Evolutionary conservation across 495 filamentous ascomycete species (phyloP), one percentile per base, ranked within the genome.

Genomic region (Lepraria neglecta): DNA sequence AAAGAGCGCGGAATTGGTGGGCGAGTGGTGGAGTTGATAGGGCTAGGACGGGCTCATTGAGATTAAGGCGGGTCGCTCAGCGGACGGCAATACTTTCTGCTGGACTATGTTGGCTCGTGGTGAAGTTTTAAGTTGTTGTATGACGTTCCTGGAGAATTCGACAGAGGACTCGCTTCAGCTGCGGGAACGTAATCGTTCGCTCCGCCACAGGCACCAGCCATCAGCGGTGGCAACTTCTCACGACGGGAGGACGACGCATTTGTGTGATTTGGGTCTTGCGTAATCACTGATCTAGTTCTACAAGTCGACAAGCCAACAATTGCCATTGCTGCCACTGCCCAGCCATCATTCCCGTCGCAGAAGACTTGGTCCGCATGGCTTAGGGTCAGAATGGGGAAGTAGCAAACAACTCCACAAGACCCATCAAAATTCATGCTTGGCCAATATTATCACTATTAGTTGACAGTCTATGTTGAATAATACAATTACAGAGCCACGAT

Each of bases 121-220:
- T 54, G 51, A 31, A 12, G 28, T 54, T 35, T 54, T 33, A 35
- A n/a, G 3, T 19, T 11, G 21, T 35, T 35, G 31, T 19, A 54
- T 54, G 51, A 54, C 51, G 51, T 54, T 54, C 30, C 31, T 33
- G 15, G 51, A 30, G 3, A 38, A 33, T 19, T 21, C 31, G 51
- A 54, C 51, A 54, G 35, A 54, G 51, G 30, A 38, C 31, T 52
- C 48, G 48, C 48, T 19, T 52, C 51, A 33, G 51, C 51, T 30
- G 31, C 31, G 30, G 31, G 48, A 54, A 54, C 51, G 51, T 54
- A 52, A 52, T 52, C 48, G 14, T 12, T 31, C 15, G 31, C 48
- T 52, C 48, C 48, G 48, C 48, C 48, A 52, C 48, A 52, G 48
- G 48, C 48, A 52, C 15, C 48, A 52, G 31, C 14, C 28, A 31